Evolutionary conservation across 139 green algal species (phyloP).

Genomic region (Eudorina sp.): DNA sequence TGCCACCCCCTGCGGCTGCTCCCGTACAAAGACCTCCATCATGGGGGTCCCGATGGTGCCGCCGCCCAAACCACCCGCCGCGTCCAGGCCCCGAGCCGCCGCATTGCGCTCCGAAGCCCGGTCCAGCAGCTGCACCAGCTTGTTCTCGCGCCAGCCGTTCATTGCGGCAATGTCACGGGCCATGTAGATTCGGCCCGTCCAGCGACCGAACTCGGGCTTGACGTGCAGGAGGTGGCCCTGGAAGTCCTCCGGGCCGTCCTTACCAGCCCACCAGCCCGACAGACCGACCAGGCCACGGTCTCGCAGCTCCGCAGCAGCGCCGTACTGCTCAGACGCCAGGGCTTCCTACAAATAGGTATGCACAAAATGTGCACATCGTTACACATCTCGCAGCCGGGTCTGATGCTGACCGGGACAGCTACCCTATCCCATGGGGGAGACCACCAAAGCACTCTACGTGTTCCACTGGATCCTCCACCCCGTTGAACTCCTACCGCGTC

Average conservation of each 20-base stretch:
- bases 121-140: conserved; percentile 29
- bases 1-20: neutral
- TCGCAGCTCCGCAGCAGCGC: conserved; percentile 72
- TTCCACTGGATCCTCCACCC: too few relatives aligned
- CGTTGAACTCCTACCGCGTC: too few relatives aligned
- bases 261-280: conserved; percentile 84
- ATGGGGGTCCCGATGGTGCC: conserved; percentile 62
- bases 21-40: conserved; percentile 79
- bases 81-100: conserved; percentile 7
- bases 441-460: too few relatives aligned
- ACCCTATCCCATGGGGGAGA: too few relatives aligned
- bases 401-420: too few relatives aligned
- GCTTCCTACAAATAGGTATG: too few relatives aligned
- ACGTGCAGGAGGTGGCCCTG: conserved; percentile 84
- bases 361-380: too few relatives aligned
- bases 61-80: neutral
- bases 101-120: neutral
- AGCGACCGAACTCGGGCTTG: conserved; percentile 62
- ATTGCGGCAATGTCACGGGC: conserved; percentile 70
- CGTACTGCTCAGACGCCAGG: conserved; percentile 78
- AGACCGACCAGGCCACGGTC: conserved; percentile 72
- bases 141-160: conserved; percentile 50
- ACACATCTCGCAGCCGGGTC: too few relatives aligned
- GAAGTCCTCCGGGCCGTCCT: conserved; percentile 72
- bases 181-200: conserved; percentile 72